Conservation (phyloP, 2,329 filamentous ascomycete genomes). For the Neonectria ditissima region DNA sequence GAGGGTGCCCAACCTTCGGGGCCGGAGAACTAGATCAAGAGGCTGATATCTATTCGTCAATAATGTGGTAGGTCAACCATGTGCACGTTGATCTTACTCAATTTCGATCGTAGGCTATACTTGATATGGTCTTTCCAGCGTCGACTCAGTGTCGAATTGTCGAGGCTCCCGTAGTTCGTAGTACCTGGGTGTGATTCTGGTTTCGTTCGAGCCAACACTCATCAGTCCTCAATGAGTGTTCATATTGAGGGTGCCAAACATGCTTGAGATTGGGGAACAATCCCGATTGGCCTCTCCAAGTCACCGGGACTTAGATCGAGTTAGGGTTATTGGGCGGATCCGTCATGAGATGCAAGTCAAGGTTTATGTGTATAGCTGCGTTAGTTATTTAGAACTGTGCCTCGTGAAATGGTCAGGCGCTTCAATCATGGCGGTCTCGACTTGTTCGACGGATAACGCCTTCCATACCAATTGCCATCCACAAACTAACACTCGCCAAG, state of each 20-base stretch:
- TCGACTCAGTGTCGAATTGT: neutral
- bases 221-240: no score
- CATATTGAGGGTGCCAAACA: neutral
- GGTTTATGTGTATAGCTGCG: no score
- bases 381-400: neutral
- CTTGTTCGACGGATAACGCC: conserved; percentile 1
- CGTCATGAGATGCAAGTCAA: neutral
- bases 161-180: neutral
- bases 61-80: neutral
- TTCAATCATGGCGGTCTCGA: neutral
- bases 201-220: neutral
- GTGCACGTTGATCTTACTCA: neutral
- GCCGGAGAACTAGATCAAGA: neutral
- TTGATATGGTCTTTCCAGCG: neutral
- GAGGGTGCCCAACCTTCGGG: conserved; percentile 9
- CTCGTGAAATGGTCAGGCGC: neutral
- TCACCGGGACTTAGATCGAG: neutral
- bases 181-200: neutral
- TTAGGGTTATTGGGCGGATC: neutral
- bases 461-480: neutral
- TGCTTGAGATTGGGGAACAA: neutral
- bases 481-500: neutral
- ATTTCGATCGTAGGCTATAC: neutral
- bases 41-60: neutral
- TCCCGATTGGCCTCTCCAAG: no score